Base-by-base conservation (phyloP, 192 early-diverging fungal genomes). In the Entomortierella parvispora region DNA sequence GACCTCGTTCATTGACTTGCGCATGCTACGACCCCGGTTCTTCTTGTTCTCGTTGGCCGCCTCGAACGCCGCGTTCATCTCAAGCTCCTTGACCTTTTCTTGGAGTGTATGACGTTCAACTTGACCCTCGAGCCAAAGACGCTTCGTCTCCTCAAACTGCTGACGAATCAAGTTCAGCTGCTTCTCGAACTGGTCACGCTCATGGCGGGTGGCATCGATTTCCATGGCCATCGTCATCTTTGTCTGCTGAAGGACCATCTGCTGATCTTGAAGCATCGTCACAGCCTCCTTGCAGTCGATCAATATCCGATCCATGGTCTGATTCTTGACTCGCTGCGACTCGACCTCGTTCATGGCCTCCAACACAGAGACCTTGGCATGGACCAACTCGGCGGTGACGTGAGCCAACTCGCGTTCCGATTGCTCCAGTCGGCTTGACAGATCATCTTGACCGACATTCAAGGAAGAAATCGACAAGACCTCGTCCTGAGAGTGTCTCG, bases 341-440 rank as follows among this genome's bases (percentile, higher is more conserved):
- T 76, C 72, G 34, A 52, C 72, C 33, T 76, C 72, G 31, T 76
- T 76, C 72, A 76, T 76, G 25, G 72, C 72, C 72, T 76, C 72
- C 65, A 76, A 48, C 1, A 61, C 72, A 14, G 72, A 68, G 6
- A 76, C 72, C 59, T 76, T 76, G 52, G 72, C 58, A 18, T 58
- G 50, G 15, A 76, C 65, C 6, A 76, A 65, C 37, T 76, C 72
- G 0, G 65, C 26, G 18, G 72, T 76, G 37, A 76, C 72, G 46
- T 76, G 72, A 5, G 65, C 45, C 43, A 76, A 50, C 40, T 76
- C 72, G 23, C 72, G 72, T 37, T 76, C 72, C 2, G 65, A 49
- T 8, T 47, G 46, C 5, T 46, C 53, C 23, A 76, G 37, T 5
- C 72, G 58, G 72, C 40, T 54, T 17, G 47, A 42, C 45, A 76